Evolutionary conservation across 2,329 filamentous ascomycete species (phyloP), one percentile per base, ranked within the genome.

Genomic region (Penicillium decumbens): DNA sequence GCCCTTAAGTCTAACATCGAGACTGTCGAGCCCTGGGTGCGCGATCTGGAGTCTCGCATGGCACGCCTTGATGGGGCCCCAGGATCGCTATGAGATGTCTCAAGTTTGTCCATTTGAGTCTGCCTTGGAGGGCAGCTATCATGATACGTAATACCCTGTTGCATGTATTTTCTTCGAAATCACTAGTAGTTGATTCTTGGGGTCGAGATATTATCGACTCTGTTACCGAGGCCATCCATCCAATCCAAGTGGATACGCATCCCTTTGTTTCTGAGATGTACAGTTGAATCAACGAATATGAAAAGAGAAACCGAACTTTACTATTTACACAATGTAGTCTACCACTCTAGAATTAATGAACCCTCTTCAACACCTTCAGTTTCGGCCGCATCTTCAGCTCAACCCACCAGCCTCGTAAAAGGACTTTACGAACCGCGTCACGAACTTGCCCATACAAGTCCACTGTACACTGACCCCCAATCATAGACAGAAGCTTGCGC

Each of bases 11-110:
- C 79, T 43, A 98, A 98, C 70, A 84, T 91, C 69, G 84, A 86
- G 61, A 80, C 87, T n/a, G 85, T 97, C 54, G 87, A 92, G 58
- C 83, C 82, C 35, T 96, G 91, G 89, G 88, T 97, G 4, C 88
- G 87, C 69, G 88, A 87, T 49, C 72, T 98, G 47, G 92, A 97
- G 73, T 80, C 77, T 62, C 86, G 88, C 70, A 78, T 96, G 68
- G 79, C 79, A 52, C 79, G 78, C 59, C 68, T 86, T 65, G 75
- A 75, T 51, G 75, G 61, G 27, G 56, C 57, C 1, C 45, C 57
- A 6, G 51, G 55, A 30, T 52, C 45, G 28, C 29, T 60, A 24
- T 55, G 40, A 41, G 18, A 39, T 30, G 37, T n/a, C 28, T 23
- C 18, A 12, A 24, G 39, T 47, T 30, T 43, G 30, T 49, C 45